Base-by-base conservation (phyloP, 2,329 filamentous ascomycete genomes). In the Hypoxylon sp. region DNA sequence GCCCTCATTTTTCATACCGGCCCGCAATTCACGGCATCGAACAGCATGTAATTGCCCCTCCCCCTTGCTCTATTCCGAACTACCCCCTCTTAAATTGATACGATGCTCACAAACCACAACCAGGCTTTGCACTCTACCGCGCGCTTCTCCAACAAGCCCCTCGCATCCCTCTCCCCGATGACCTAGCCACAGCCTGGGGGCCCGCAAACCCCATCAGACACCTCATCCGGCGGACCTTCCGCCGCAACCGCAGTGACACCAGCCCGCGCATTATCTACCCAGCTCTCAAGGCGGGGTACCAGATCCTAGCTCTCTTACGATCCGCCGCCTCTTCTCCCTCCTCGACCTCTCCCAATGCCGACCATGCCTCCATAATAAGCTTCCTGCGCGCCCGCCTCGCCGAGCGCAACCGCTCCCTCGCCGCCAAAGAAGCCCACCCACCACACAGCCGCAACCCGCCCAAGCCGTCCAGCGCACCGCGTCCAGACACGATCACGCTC, bases 81-180 rank as follows among this genome's bases (percentile, higher is more conserved):
- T 32, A 45, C 38, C 17, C 30, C 23, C 43, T 23, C n/a, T 34
- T 7, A 11, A 14, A 13, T 7, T 38, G 1, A 14, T 28, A 36
- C 11, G 17, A 51, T 21, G 11, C 11, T 21, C 48, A 67, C 36
- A 63, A 48, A 21, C 34, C 9, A 21, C 5, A 25, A 21, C 19
- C 71, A 90, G 90, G 88, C 75, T 85, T 92, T 69, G 90, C 91
- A 55, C 87, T 95, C 52, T 94, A 91, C 80, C 86, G 90, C 68
- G 89, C 91, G 36, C 86, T 95, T 60, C 80, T 93, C 57, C 84
- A 84, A 68, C 85, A 88, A 79, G 88, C 84, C 64, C 78, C 81
- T 30, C 81, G 79, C 43, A 79, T 91, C 34, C 80, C 84, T 1
- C 79, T 92, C 1, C 84, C 87, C 1, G 73, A 82, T 75, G 81